Evolutionary conservation across 495 filamentous ascomycete species (phyloP), one percentile per base, ranked within the genome.

Genomic region (Lepidopterella palustris): DNA sequence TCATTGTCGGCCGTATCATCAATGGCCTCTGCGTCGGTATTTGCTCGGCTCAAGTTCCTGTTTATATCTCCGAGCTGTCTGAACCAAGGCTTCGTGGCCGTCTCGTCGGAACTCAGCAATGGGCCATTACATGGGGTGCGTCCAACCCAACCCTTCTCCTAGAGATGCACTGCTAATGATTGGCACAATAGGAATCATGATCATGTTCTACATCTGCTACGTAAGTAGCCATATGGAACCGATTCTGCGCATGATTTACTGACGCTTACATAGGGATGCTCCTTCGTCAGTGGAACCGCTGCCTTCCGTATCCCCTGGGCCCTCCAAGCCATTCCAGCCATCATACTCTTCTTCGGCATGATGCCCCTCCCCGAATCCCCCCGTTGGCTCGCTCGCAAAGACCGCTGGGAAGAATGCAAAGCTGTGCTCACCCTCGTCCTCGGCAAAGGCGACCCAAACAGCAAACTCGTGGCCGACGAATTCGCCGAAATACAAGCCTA

Each of bases 251-350:
- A n/a, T n/a, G n/a, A n/a, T n/a, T n/a, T n/a, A n/a, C n/a, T n/a
- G n/a, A n/a, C n/a, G n/a, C n/a, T n/a, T n/a, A n/a, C n/a, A n/a
- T 92, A 88, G 53, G 89, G 87, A 13, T 85, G 79, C 70, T 83
- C 82, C 24, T 88, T 78, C 69, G 80, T 92, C 61, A 58, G 72
- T 0, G 71, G 73, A 52, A 70, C 77, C 23, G 79, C 80, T 3
- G 74, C 85, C 28, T 91, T 86, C 75, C 78, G 87, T 42, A 69
- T 88, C 23, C 87, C 87, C 24, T 91, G 87, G 87, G 87, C 80
- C 61, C 68, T 89, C 5, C 87, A 90, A 71, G 84, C 83, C 72
- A 73, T 90, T 52, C 87, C 87, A 0, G 86, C 84, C 8, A 61
- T 85, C 35, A 63, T 87, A 21, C 79, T 89, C 42, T 81, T 84